These are phyloP conservation scores for Bruguiera hainesii DNA, from an alignment of 441 rosid species.

Conservation along the genomic window DNA sequence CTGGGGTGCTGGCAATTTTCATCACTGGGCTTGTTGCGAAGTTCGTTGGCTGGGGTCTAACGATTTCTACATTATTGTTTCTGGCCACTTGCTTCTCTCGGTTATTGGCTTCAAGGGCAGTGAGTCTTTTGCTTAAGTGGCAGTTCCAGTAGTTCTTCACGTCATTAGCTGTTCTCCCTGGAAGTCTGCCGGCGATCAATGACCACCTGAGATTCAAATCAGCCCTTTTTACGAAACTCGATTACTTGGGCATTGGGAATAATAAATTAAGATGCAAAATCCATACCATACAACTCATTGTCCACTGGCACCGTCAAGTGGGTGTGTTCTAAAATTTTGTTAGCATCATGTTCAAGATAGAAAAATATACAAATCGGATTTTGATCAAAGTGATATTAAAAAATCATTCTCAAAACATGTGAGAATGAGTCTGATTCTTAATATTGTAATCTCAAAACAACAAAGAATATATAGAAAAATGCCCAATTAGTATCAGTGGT, in stretches of 20 bases:
- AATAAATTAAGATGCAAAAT: background rate
- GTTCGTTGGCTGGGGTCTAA: slow-evolving; percentile 9
- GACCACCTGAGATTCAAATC: slow-evolving; percentile 34
- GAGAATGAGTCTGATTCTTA: too few relatives aligned
- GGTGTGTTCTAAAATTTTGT: background rate
- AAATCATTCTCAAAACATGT: too few relatives aligned
- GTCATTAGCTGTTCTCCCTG: slow-evolving; percentile 42
- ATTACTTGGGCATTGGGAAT: background rate
- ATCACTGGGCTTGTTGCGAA: background rate
- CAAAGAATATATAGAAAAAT: too few relatives aligned
- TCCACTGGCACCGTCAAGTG: background rate
- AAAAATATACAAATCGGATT: too few relatives aligned
- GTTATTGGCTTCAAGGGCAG: slow-evolving; percentile 12
- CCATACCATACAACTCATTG: background rate
- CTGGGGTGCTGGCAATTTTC: background rate
- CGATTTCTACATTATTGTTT: slow-evolving; percentile 1
- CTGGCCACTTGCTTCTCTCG: slow-evolving; percentile 12
- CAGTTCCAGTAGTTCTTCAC: slow-evolving; percentile 51
- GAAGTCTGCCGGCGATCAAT: slow-evolving; percentile 36
- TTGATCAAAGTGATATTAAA: too few relatives aligned
- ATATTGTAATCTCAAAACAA: too few relatives aligned
- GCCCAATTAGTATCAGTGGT: too few relatives aligned
- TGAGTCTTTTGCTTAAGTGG: slow-evolving; percentile 34
- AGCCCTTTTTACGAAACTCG: background rate
- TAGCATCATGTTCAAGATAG: background rate